Evolutionary conservation across 768 basidiomycete genomes (phyloP).

Genomic region (Calvatia gigantea): DNA sequence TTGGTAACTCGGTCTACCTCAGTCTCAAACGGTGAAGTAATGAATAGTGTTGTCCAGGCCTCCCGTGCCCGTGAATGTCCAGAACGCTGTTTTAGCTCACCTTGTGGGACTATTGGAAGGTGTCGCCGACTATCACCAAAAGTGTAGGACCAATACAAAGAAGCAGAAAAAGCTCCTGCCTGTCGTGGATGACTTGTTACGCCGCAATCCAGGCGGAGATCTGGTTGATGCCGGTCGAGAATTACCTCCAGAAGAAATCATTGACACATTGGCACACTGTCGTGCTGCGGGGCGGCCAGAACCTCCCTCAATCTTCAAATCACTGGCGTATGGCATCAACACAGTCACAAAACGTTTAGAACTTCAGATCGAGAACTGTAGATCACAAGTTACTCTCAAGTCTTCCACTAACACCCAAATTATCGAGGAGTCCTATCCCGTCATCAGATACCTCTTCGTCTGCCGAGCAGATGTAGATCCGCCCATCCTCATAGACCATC

Average conservation of each 20-base stretch:
- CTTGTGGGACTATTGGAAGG: conserved; percentile 49
- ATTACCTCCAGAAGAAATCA: not conserved
- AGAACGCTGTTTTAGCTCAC: conserved; percentile 54
- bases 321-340: conserved; percentile 72
- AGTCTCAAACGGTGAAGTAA: conserved; percentile 6
- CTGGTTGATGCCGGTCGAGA: conserved; percentile 1
- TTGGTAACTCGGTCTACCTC: conserved; percentile 45
- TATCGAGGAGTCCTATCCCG: conserved; percentile 14
- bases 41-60: conserved; percentile 44
- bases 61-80: conserved; percentile 54
- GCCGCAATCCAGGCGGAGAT: conserved; percentile 12
- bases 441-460: conserved; percentile 52
- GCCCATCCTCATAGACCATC: conserved; percentile 63
- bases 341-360: conserved; percentile 76
- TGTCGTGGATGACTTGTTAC: conserved; percentile 14
- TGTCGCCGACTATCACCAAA: conserved; percentile 39
- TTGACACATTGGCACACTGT: not conserved
- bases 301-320: conserved; percentile 39
- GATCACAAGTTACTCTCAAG: conserved; percentile 19
- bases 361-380: conserved; percentile 34
- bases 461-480: conserved; percentile 78
- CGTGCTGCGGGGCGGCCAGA: conserved; percentile 1
- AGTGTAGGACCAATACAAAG: conserved; percentile 25
- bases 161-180: conserved; percentile 36
- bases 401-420: conserved; percentile 14